Evolutionary conservation across 805 yeast genomes (phyloP), one percentile per base, ranked within the genome.

Genomic region (Lipomyces sp.): DNA sequence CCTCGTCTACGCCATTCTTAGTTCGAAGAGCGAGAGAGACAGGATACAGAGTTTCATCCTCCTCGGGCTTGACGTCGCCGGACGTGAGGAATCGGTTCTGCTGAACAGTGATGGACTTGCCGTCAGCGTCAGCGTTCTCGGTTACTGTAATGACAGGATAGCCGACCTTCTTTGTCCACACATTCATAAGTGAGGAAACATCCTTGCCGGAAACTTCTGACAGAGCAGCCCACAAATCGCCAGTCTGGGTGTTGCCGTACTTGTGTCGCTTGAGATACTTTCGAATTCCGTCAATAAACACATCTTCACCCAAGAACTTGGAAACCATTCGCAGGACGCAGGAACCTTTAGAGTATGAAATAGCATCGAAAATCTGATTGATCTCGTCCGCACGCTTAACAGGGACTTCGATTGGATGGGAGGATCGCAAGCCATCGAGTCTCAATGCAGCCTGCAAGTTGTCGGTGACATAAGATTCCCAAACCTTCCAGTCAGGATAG

Each of bases 321-420:
- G 93, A 85, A 64, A 90, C 81, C 96, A 91, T 91, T 74, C 87
- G 82, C 65, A 90, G 86, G 35, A 89, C 81, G 33, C 93, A 87
- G 5, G 92, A 90, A 64, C 96, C 96, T 79, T 90, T 90, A 70
- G 87, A 79, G 77, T 90, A 90, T 3, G 95, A 90, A 64, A 90
- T 90, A 42, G 87, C 86, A 74, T 90, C 97, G 75, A 90, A 90
- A 24, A 90, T 86, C 79, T 90, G 93, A 75, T 88, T 90, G 69
- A 90, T 87, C 72, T 90, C 95, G 69, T 85, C 84, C 3, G 94
- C 94, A 74, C 87, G 86, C 71, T 83, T 79, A n/a, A 91, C 91
- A 11, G 90, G 89, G 7, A 90, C 96, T 77, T 90, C 90, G 66
- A 90, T 86, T 5, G 96, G 93, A 77, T 91, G 96, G 4, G 94